Base-by-base conservation (phyloP, 768 basidiomycete genomes). In the Podaxis sp. region DNA sequence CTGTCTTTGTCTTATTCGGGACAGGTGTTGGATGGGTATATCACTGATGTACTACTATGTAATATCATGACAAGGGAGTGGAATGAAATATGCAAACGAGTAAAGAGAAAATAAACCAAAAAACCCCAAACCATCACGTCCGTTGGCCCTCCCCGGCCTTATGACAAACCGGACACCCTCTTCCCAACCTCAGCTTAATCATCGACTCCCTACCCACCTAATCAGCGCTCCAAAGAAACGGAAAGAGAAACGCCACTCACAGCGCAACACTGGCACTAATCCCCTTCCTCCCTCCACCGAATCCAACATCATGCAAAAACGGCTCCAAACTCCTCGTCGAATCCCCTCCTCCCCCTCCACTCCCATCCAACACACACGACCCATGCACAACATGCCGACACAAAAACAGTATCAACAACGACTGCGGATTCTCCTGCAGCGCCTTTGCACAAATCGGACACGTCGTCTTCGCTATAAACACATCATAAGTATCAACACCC, bases 371-470 rank as follows among this genome's bases (percentile, higher is more conserved):
- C 0, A 89, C 84, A 67, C 95, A 96, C 7, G 80, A 76, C 0
- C 89, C 89, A 69, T 97, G 95, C 0, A 95, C 90, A 51, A 90
- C 84, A 70, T 97, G 95, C 37, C 92, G 88, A 73, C 95, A 97
- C 10, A 97, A 78, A 74, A 93, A 97, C 30, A 95, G 74, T 3
- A 97, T 71, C 2, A 85, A 70, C n/a, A 93, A 77, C 3, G 83
- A 78, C 49, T 88, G 83, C 1, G 87, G 80, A 10, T 76, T 78
- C 56, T 86, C 83, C 58, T 84, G 83, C 41, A 93, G 72, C 0
- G 86, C 78, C 7, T 80, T 78, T 2, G 74, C 68, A 69, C 95
- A 97, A 24, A 96, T 73, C 1, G 81, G 84, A 70, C 95, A 97
- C 5, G 66, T 70, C 2, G 79, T 81, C 66, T 86, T 84, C 4